A percentile compares a stretch with the other conserved stretches of the same genome.
These are phyloP conservation scores for Cladorrhinum samala DNA, from an alignment of 495 filamentous ascomycete genomes.

Conservation along the genomic window DNA sequence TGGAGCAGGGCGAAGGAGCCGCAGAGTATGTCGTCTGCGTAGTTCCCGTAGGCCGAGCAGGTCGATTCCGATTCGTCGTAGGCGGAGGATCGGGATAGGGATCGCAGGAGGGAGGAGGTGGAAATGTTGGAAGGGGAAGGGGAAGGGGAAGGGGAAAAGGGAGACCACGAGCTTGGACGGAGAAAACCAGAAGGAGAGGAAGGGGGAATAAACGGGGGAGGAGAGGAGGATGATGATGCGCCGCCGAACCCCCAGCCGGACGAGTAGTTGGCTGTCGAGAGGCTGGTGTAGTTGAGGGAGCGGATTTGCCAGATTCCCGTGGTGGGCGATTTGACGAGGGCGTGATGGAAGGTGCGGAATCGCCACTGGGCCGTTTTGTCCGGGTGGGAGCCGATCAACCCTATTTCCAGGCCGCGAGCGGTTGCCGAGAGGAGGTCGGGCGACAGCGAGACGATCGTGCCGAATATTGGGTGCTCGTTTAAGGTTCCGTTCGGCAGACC, in stretches of 20 bases:
- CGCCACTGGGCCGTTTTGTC: slow-evolving; percentile 11
- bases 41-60: slow-evolving; percentile 18
- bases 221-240: background rate
- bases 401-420: slow-evolving; percentile 16
- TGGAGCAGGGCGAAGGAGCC: slow-evolving; percentile 10
- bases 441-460: slow-evolving; percentile 10
- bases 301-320: slow-evolving; percentile 17
- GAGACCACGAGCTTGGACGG: too few species aligned
- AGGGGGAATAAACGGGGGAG: background rate
- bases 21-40: slow-evolving; percentile 17
- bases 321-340: slow-evolving; percentile 10
- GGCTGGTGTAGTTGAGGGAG: slow-evolving; percentile 2
- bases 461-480: slow-evolving; percentile 19
- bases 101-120: slow-evolving; percentile 6
- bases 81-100: slow-evolving; percentile 11
- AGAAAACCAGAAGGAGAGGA: background rate
- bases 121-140: background rate
- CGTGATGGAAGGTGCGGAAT: slow-evolving; percentile 13
- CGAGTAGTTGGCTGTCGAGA: slow-evolving; percentile 11
- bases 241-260: slow-evolving; percentile 14
- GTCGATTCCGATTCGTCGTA: slow-evolving; percentile 17
- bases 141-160: background rate
- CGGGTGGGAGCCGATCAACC: slow-evolving; percentile 12
- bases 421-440: slow-evolving; percentile 3
- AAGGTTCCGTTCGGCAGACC: slow-evolving; percentile 11